These are phyloP conservation scores for Nevesoporus exiguus DNA, from an alignment of 768 basidiomycete species.

Conservation along the genomic window DNA sequence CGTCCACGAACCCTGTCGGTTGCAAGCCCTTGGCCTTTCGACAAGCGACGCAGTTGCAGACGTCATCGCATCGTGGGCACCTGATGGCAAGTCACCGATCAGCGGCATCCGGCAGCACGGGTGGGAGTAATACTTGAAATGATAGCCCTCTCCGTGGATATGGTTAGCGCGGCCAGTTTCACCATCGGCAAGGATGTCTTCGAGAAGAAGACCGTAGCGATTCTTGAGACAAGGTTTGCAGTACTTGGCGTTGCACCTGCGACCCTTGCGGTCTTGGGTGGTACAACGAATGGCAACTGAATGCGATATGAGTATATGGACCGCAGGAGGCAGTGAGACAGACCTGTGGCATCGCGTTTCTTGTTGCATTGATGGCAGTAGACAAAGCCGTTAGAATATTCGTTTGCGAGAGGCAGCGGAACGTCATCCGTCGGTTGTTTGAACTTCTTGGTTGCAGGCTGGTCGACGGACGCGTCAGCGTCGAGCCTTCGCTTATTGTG, in stretches of 20 bases:
- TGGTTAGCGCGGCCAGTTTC: constrained; percentile 30
- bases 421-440: constrained; percentile 29
- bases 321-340: constrained; percentile 12
- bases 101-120: constrained; percentile 4
- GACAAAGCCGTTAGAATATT: constrained; percentile 39
- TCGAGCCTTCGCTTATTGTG: constrained; percentile 52
- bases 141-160: constrained; percentile 35
- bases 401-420: constrained; percentile 18
- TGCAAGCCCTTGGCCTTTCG: constrained; percentile 60
- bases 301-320: constrained; percentile 3
- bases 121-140: constrained; percentile 47
- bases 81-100: constrained; percentile 35
- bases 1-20: constrained; percentile 50
- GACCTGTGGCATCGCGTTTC: constrained; percentile 54
- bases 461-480: constrained; percentile 15
- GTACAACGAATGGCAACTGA: constrained; percentile 41
- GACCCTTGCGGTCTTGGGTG: constrained; percentile 27
- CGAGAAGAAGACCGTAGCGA: constrained; percentile 48
- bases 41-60: constrained; percentile 67
- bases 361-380: constrained; percentile 74
- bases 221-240: constrained; percentile 67
- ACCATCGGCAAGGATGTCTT: constrained; percentile 41
- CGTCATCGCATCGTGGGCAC: constrained; percentile 64
- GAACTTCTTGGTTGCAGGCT: constrained; percentile 20
- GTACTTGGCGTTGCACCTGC: constrained; percentile 55